Base-by-base conservation (phyloP, 805 yeast genomes). In the Cyberlindnera sargentensis region DNA sequence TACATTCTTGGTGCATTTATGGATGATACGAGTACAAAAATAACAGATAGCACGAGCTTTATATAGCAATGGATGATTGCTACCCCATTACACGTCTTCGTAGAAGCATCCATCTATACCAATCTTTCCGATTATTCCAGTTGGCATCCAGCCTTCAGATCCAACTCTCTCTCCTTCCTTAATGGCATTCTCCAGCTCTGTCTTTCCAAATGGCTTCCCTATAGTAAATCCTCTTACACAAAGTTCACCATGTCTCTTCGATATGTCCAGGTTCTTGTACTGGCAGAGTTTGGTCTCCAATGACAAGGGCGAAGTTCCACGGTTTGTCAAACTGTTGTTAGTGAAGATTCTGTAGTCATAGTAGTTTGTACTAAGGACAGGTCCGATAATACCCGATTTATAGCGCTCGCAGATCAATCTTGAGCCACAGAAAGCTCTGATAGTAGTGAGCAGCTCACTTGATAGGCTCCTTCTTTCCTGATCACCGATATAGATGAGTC, bases 21-120 rank as follows among this genome's bases (percentile, higher is more conserved):
- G 15, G 70, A 67, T 10, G 52, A 49, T 27, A 27, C 36, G 8
- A 10, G 43, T 1, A 11, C 37, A 5, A 47, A 47, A 34, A 4
- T 10, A n/a, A 27, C 26, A 8, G 44, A 33, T 39, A 15, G 31
- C 15, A 27, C 31, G 9, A 33, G 27, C 15, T 26, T 33, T 33
- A 43, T 39, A 29, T 34, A 34, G n/a, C 30, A 20, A 15, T 27
- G 33, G 8, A 27, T 8, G 25, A 15, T 15, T 15, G 20, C 20
- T 15, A 15, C 20, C 20, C 20, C 6, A 24, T 6, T 35, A 29
- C 30, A 34, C 10, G 39, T 57, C 64, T 51, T 68, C 70, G 57
- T 83, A 84, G 46, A 84, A 70, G 56, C 90, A 82, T 3, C 90
- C 90, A 60, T 84, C 91, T 28, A 61, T 66, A 10, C 88, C 90